Evolutionary conservation across 176 grass and related monocot species (phyloP).

Genomic region (Oryza rufipogon): DNA sequence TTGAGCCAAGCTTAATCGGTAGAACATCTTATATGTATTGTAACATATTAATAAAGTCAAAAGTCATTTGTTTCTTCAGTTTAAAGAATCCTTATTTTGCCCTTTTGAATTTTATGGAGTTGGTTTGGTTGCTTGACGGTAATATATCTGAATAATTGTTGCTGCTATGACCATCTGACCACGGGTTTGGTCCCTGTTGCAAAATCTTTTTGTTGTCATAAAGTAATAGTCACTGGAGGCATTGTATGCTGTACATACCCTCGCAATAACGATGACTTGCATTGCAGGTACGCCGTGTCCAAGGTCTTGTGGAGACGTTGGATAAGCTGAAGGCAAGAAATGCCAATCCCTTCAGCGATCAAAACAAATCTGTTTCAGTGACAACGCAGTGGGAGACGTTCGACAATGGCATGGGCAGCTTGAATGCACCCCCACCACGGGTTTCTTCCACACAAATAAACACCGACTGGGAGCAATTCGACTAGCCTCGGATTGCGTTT

Average conservation of each 20-base stretch:
- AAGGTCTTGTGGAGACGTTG: slow-evolving; percentile 61
- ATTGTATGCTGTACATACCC: not conserved
- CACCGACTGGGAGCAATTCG: slow-evolving; percentile 71
- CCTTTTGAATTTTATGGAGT: not conserved
- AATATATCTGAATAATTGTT: not conserved
- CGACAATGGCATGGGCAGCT: slow-evolving; percentile 65
- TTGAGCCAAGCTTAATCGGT: not conserved
- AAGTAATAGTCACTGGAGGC: not conserved
- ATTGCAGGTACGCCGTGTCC: slow-evolving; percentile 62
- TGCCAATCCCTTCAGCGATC: slow-evolving; percentile 54
- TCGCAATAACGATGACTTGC: not conserved
- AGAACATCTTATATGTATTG: not conserved
- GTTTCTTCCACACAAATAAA: slow-evolving; percentile 47
- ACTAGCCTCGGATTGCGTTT: slow-evolving; percentile 42
- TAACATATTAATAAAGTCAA: not conserved
- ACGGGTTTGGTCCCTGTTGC: not conserved
- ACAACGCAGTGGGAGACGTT: slow-evolving; percentile 74
- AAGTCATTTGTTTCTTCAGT: not conserved
- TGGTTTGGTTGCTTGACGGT: not conserved
- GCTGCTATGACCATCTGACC: not conserved
- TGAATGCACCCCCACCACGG: slow-evolving; percentile 57
- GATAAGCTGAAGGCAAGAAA: slow-evolving; percentile 79
- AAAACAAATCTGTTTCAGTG: slow-evolving; percentile 54
- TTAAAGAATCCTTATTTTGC: not conserved
- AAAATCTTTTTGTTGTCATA: not conserved